Evolutionary conservation across 352 stramenopile species (phyloP).

Genomic region (Globisporangium yorkense): DNA sequence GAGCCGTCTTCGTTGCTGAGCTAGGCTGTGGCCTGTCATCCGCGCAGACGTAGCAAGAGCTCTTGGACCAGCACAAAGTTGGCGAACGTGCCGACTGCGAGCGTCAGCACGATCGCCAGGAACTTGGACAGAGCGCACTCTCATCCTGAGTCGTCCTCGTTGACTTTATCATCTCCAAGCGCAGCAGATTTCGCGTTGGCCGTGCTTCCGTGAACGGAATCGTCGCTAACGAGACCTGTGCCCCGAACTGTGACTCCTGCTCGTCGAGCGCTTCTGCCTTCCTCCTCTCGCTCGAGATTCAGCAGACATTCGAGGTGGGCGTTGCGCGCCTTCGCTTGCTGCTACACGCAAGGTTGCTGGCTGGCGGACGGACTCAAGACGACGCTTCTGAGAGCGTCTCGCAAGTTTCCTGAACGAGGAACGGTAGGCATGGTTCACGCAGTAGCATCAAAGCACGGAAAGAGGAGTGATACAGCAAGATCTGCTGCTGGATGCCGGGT

Average conservation of each 20-base stretch:
- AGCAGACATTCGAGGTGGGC: constrained; percentile 5
- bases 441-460: no score
- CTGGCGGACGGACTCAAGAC: no score
- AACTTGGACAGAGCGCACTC: constrained; percentile 48
- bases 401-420: no score
- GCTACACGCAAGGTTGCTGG: background rate
- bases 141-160: constrained; percentile 14
- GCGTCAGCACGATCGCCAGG: constrained; percentile 27
- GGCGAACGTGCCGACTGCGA: constrained; percentile 39
- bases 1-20: no score
- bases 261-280: background rate
- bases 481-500: no score
- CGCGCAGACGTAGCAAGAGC: background rate
- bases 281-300: background rate
- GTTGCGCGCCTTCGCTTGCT: constrained; percentile 5
- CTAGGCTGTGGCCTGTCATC: background rate
- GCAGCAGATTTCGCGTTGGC: background rate
- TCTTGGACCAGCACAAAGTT: constrained; percentile 33
- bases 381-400: no score
- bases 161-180: background rate
- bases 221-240: background rate
- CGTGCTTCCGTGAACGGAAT: background rate
- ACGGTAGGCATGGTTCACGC: no score
- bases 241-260: background rate
- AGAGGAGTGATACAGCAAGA: no score